These are phyloP conservation scores for Sarcodon sp. DNA, from an alignment of 768 basidiomycete genomes.

Conservation along the genomic window DNA sequence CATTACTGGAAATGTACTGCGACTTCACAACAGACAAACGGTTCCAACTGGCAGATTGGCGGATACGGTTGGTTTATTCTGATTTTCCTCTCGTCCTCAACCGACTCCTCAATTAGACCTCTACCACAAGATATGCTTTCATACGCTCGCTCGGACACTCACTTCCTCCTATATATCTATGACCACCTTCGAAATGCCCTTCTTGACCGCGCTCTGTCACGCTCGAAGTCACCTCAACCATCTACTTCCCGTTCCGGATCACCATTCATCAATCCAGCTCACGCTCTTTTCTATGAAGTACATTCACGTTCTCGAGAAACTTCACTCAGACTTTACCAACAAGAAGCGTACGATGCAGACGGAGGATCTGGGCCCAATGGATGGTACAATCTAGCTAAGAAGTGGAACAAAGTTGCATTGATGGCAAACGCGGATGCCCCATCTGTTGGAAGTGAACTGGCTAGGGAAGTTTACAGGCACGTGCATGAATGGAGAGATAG, in stretches of 20 bases:
- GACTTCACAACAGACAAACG: conserved; percentile 88
- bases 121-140: conserved; percentile 79
- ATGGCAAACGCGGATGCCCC: conserved; percentile 20
- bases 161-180: conserved; percentile 88
- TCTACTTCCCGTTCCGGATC: conserved; percentile 10
- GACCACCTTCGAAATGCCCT: conserved; percentile 84
- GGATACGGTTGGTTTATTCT: conserved; percentile 50
- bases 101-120: conserved; percentile 30
- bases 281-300: conserved; percentile 44
- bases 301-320: conserved; percentile 69
- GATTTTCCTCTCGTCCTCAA: background rate
- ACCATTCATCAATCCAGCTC: conserved; percentile 11
- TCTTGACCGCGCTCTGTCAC: conserved; percentile 47
- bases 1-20: conserved; percentile 79
- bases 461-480: conserved; percentile 51
- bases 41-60: conserved; percentile 96
- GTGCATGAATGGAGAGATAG: conserved; percentile 80
- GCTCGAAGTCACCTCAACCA: conserved; percentile 24
- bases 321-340: conserved; percentile 55
- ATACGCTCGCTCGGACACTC: conserved; percentile 94
- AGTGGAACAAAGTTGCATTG: conserved; percentile 66
- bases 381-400: conserved; percentile 67
- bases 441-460: conserved; percentile 15
- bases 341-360: conserved; percentile 56
- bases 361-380: conserved; percentile 55